phyloP scores from a whole-genome alignment of 257 asterid species.

The Lantana camara region DNA sequence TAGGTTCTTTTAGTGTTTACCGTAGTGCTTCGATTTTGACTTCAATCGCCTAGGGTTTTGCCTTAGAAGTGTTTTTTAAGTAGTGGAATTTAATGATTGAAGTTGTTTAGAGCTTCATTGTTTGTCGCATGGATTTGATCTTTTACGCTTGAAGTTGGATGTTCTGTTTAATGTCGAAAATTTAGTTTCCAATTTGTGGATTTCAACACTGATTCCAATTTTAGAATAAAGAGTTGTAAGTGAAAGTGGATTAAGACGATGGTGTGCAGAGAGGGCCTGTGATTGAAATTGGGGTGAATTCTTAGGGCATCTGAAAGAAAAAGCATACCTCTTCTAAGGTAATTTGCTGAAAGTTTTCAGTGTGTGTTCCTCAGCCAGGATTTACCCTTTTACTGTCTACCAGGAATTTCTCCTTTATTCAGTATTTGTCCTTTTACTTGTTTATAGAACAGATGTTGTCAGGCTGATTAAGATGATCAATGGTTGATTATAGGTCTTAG shows the following conservation, averaged over 20 bases:
- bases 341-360: neutral
- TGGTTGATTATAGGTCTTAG: neutral
- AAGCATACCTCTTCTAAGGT: too few relatives aligned
- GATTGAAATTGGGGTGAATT: conserved; percentile 7
- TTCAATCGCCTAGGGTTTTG: conserved; percentile 25
- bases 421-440: too few relatives aligned
- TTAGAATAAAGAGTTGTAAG: neutral
- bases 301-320: neutral
- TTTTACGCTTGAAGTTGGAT: neutral
- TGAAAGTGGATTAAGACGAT: conserved; percentile 17
- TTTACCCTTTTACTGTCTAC: neutral
- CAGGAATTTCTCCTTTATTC: conserved; percentile 2
- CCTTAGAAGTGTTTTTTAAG: neutral
- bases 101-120: conserved; percentile 11
- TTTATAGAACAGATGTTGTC: too few relatives aligned
- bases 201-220: neutral
- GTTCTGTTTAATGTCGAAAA: conserved; percentile 1
- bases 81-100: conserved; percentile 23
- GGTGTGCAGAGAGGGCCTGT: neutral
- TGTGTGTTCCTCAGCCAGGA: too few relatives aligned
- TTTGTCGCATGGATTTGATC: conserved; percentile 18
- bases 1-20: conserved; percentile 33
- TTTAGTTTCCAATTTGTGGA: neutral
- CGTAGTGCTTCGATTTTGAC: conserved; percentile 33
- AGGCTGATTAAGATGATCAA: neutral